Evolutionary conservation across 2,329 filamentous ascomycete species (phyloP), one percentile per base, ranked within the genome.

Genomic region (Byssochlamys sp.): DNA sequence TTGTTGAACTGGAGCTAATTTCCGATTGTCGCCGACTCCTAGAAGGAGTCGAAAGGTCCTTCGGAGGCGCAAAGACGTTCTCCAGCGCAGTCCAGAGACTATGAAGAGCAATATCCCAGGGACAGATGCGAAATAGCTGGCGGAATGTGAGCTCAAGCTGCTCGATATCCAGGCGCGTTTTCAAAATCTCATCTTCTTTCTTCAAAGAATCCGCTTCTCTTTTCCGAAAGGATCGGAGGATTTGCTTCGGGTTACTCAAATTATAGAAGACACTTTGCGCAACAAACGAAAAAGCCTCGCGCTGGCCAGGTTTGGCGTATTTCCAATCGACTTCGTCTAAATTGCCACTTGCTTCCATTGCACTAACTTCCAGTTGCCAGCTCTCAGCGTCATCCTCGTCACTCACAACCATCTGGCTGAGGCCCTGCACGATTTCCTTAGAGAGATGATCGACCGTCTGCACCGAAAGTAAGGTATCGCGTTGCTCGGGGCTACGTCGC

Each of bases 211-310:
- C 54, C 33, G 58, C 54, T n/a, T 56, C 39, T 65, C 62, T 28
- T 59, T 61, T 55, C 68, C 65, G 63, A 78, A 77, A 7, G 76
- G 39, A 78, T 45, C 60, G 65, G 3, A 77, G 55, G 9, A 79
- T 68, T 52, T 75, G 71, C 29, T 62, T 68, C 25, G 73, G 69
- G 55, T 66, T 72, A 59, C 76, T 72, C 51, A 79, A 59, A 12
- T 74, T 69, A 59, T 73, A 79, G 58, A 72, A 75, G 1, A 77
- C 67, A 56, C 75, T 78, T 59, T 78, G 77, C 6, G 70, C 67
- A 54, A 77, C 59, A 59, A 77, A 78, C 4, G 72, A 66, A 54
- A 73, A 75, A 14, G 65, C 68, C 50, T 70, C 62, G 19, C 71
- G 70, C 57, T 76, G 73, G 4, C 65, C 64, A 45, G 59, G 57